Evolutionary conservation across 2,329 filamentous ascomycete genomes (phyloP).

Genomic region (Nothopassalora personata): DNA sequence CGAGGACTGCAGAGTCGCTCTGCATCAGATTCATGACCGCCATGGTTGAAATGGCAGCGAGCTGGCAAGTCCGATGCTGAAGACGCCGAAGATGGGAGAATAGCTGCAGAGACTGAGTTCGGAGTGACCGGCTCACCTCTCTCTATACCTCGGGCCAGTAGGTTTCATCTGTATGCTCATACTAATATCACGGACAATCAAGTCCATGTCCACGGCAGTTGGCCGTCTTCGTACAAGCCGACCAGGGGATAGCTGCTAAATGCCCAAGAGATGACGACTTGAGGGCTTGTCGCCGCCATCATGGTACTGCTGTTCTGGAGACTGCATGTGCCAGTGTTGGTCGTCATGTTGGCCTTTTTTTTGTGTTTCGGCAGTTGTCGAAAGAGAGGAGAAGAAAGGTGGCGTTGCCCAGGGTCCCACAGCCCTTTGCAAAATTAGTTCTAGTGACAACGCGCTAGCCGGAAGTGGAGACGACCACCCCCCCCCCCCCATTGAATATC

Average conservation of each 20-base stretch:
- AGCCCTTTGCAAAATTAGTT: no score
- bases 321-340: background rate
- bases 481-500: no score
- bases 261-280: background rate
- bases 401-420: no score
- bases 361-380: background rate
- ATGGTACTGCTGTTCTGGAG: background rate
- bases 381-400: no score
- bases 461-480: no score
- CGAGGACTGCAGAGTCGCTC: constrained; percentile 14
- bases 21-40: constrained; percentile 5
- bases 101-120: background rate
- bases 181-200: background rate
- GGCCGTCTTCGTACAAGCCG: background rate
- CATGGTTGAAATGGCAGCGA: constrained; percentile 19
- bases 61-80: background rate
- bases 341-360: background rate
- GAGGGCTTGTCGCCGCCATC: background rate
- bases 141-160: background rate
- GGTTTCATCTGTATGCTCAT: background rate
- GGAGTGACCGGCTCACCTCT: background rate
- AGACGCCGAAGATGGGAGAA: background rate
- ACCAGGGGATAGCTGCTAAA: background rate
- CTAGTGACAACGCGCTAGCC: no score
- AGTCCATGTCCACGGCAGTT: background rate